Percentiles rank a stretch among this genome's conserved stretches.
These are phyloP conservation scores for Coleophoma cylindrospora DNA, from an alignment of 2,329 filamentous ascomycete genomes.

Conservation along the genomic window DNA sequence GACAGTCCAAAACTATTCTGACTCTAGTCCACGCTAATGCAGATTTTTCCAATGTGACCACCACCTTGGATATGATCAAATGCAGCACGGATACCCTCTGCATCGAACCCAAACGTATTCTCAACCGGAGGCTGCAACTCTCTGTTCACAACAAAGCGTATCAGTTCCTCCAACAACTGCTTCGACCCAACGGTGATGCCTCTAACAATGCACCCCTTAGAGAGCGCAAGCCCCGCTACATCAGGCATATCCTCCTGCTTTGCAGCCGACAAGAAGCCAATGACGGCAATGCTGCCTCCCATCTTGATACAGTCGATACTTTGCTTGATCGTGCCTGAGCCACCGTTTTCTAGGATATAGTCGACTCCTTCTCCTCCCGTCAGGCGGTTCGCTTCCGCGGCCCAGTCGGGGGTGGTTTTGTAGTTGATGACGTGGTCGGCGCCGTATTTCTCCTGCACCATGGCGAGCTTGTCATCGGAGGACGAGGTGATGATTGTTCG, in stretches of 20 bases:
- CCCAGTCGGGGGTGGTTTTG: slow-evolving; percentile 51
- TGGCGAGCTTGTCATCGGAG: slow-evolving; percentile 39
- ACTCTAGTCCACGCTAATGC: slow-evolving; percentile 11
- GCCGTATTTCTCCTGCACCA: slow-evolving; percentile 39
- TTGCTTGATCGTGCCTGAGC: slow-evolving; percentile 53
- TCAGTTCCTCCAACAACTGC: slow-evolving; percentile 29
- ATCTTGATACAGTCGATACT: slow-evolving; percentile 39
- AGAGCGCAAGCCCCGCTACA: slow-evolving; percentile 22
- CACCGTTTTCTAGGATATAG: slow-evolving; percentile 62
- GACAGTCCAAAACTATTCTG: no score
- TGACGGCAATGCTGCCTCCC: slow-evolving; percentile 39
- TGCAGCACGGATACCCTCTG: slow-evolving; percentile 22
- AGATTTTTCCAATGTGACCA: slow-evolving; percentile 30
- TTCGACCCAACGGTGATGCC: slow-evolving; percentile 31
- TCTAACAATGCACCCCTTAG: slow-evolving; percentile 27
- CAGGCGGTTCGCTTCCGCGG: slow-evolving; percentile 46
- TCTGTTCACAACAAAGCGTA: slow-evolving; percentile 23
- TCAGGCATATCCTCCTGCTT: slow-evolving; percentile 26
- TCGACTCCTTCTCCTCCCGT: slow-evolving; percentile 49
- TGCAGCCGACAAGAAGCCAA: slow-evolving; percentile 33
- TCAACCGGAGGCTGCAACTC: slow-evolving; percentile 25
- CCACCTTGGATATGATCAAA: slow-evolving; percentile 17
- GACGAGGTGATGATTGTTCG: slow-evolving; percentile 45
- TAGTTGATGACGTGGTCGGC: slow-evolving; percentile 59
- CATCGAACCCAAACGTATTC: slow-evolving; percentile 25